Percentiles rank a stretch among this genome's conserved stretches.
These are phyloP conservation scores for Toxoplasma gondii DNA, from an alignment of 169 alveolate species.

Conservation along the genomic window DNA sequence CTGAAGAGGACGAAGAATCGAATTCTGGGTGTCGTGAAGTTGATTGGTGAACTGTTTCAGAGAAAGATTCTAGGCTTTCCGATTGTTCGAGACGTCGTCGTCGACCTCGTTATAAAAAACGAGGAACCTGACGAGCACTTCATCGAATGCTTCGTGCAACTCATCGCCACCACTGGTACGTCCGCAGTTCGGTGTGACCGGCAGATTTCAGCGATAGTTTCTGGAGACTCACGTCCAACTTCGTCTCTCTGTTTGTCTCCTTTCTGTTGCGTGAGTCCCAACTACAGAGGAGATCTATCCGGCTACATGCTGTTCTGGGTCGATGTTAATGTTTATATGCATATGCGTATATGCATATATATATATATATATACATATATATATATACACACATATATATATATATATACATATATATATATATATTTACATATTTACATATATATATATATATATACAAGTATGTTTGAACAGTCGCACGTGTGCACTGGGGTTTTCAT, in stretches of 20 bases:
- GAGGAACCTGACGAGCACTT: conserved; percentile 91
- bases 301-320: no score
- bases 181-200: not conserved
- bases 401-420: not conserved
- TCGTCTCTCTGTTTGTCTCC: not conserved
- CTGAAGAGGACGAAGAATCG: conserved; percentile 82
- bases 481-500: no score
- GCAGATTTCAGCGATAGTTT: no score
- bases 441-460: not conserved
- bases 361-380: not conserved
- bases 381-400: not conserved
- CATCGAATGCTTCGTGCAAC: conserved; percentile 88
- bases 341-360: not conserved
- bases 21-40: conserved; percentile 87
- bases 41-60: conserved; percentile 91
- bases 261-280: no score
- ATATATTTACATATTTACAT: not conserved
- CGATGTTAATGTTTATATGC: not conserved
- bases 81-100: conserved; percentile 88
- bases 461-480: not conserved
- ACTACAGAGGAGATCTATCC: no score
- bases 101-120: conserved; percentile 83
- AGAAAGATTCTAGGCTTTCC: conserved; percentile 86
- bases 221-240: not conserved
- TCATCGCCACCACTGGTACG: conserved; percentile 86